Evolutionary conservation across 2,329 filamentous ascomycete species (phyloP), one percentile per base, ranked within the genome.

Genomic region (Alternaria triticina): DNA sequence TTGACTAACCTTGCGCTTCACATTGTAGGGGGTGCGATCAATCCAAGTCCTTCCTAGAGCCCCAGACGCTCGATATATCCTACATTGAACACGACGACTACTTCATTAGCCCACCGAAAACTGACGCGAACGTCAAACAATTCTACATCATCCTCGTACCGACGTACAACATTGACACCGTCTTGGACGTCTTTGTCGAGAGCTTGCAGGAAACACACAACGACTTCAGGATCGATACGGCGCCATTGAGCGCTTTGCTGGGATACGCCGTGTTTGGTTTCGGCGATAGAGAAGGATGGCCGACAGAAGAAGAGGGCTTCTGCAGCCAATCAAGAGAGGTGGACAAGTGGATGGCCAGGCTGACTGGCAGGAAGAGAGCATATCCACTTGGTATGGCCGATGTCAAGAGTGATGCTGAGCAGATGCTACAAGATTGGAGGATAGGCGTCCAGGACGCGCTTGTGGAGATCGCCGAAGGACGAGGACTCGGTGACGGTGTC

Each of bases 311-410:
- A 62, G 92, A 96, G 71, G 95, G 95, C 0, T 99, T 94, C 81
- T 97, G 95, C 77, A 94, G 93, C 66, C 95, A 98, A 77, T 95
- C 95, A 2, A 92, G 90, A 74, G 90, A 97, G 70, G 85, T 96
- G 4, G 95, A 99, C 77, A 94, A 89, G 77, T 98, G 96, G 95
- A 92, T 99, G 91, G 94, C 95, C n/a, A 96, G 94, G 77, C 82
- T 99, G 73, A 97, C 94, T 0, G 90, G 88, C 2, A 88, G 91
- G 65, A 97, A 95, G 82, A 86, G 94, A 75, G 94, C 93, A 1
- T 98, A 91, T 73, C 95, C 95, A 0, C 83, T 98, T 7, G 96
- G 96, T 5, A 90, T 95, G 85, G 93, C 91, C 3, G 94, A 98
- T 79, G 87, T 91, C 61, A 96, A 94, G 80, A 85, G 82, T n/a